phyloP scores from a whole-genome alignment of 257 asterid species.

The Plantago major region DNA sequence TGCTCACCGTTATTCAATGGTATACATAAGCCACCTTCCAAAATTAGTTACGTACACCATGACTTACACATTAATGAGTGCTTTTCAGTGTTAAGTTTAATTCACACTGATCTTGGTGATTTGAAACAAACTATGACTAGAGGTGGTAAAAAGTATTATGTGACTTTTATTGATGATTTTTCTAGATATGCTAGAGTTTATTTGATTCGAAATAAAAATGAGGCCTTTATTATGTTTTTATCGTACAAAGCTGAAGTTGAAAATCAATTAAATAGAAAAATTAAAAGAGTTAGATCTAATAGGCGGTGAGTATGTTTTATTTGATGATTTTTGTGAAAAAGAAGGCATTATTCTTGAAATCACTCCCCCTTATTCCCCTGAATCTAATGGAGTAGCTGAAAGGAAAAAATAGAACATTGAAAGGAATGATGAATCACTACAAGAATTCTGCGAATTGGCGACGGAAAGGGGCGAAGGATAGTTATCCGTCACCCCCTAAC shows the following conservation, averaged over 20 bases:
- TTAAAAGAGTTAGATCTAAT: background rate
- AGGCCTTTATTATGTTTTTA: background rate
- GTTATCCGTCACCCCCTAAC: no score
- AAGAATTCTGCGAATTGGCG: no score
- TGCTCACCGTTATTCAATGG: no score
- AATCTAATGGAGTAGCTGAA: slow-evolving; percentile 2
- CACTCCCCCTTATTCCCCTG: background rate
- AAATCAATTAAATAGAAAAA: background rate
- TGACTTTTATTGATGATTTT: slow-evolving; percentile 3
- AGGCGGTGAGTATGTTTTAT: background rate
- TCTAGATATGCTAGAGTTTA: background rate
- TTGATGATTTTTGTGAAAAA: background rate
- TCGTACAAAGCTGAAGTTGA: background rate
- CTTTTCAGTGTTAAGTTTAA: background rate
- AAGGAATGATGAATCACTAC: background rate
- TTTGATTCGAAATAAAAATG: background rate
- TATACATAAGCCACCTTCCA: no score
- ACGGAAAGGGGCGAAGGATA: no score
- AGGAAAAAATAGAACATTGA: background rate
- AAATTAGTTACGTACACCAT: no score
- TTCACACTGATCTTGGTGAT: background rate
- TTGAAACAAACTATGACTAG: no score
- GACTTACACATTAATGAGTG: no score
- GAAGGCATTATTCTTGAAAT: background rate
- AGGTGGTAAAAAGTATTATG: background rate